Percentiles rank a stretch among this genome's conserved stretches.
phyloP scores from a whole-genome alignment of 768 basidiomycete genomes.

The Amanita pallidorosea region DNA sequence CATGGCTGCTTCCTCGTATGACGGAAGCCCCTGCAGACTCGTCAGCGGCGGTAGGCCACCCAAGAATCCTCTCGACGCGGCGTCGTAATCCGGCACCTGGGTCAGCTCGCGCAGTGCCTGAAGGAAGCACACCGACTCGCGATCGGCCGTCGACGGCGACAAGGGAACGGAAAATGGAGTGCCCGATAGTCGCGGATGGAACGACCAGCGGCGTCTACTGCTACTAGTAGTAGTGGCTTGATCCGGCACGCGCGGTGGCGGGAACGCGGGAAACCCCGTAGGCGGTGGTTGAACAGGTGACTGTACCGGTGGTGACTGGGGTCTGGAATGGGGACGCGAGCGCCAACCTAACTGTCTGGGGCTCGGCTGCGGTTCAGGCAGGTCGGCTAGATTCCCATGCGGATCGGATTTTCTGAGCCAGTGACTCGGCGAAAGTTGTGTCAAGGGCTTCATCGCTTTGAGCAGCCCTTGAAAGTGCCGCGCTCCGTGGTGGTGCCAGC shows the following conservation, averaged over 20 bases:
- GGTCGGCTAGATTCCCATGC: not conserved
- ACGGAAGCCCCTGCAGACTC: slow-evolving; percentile 70
- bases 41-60: slow-evolving; percentile 84
- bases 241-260: no score
- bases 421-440: slow-evolving; percentile 24
- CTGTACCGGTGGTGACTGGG: not conserved
- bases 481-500: slow-evolving; percentile 23
- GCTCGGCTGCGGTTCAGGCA: not conserved
- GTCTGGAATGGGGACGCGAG: not conserved
- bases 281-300: not conserved
- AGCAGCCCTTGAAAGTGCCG: slow-evolving; percentile 43
- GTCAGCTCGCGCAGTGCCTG: slow-evolving; percentile 32
- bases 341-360: not conserved
- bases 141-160: slow-evolving; percentile 5
- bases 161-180: not conserved
- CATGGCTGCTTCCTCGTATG: slow-evolving; percentile 62
- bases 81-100: slow-evolving; percentile 78
- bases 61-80: slow-evolving; percentile 79
- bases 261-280: no score
- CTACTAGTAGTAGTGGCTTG: no score
- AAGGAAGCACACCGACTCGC: not conserved
- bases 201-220: not conserved
- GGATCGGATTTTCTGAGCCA: slow-evolving; percentile 12
- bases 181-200: not conserved
- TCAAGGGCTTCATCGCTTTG: slow-evolving; percentile 53